phyloP scores from a whole-genome alignment of 345 rosid genomes.

The Gossypium anomalum region DNA sequence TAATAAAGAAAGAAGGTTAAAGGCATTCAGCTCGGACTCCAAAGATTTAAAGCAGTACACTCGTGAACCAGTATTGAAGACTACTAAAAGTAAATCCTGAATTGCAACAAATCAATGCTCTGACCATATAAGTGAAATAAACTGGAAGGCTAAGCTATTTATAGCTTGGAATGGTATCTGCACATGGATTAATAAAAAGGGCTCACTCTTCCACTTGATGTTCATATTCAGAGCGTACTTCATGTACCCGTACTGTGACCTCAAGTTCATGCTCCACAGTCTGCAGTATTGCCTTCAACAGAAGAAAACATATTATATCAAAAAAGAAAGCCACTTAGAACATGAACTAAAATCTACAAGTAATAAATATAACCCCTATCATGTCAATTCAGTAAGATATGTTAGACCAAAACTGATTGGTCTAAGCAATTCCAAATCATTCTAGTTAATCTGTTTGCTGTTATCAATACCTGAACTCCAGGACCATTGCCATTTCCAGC shows the following conservation, averaged over 20 bases:
- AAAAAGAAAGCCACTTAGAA: background rate
- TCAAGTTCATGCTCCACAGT: constrained; percentile 95
- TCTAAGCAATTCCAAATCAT: background rate
- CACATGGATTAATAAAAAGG: constrained; percentile 10
- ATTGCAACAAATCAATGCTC: background rate
- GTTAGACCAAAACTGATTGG: background rate
- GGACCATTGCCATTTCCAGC: constrained; percentile 58
- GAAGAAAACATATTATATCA: background rate
- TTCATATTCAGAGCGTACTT: constrained; percentile 88
- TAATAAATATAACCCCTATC: background rate
- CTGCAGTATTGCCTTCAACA: constrained; percentile 74
- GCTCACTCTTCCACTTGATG: constrained; percentile 95
- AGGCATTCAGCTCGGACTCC: background rate
- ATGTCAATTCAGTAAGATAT: background rate
- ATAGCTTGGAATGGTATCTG: background rate
- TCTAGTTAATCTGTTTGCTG: background rate
- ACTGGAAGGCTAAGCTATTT: background rate
- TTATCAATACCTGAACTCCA: constrained; percentile 69
- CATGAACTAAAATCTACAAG: background rate
- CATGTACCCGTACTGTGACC: constrained; percentile 82
- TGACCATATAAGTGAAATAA: background rate
- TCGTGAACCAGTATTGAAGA: background rate
- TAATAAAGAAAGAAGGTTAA: no score
- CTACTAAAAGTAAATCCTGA: background rate
- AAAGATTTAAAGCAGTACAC: background rate